These are phyloP conservation scores for Aspergillus sclerotiicarbonarius DNA, from an alignment of 495 filamentous ascomycete genomes.

Conservation along the genomic window DNA sequence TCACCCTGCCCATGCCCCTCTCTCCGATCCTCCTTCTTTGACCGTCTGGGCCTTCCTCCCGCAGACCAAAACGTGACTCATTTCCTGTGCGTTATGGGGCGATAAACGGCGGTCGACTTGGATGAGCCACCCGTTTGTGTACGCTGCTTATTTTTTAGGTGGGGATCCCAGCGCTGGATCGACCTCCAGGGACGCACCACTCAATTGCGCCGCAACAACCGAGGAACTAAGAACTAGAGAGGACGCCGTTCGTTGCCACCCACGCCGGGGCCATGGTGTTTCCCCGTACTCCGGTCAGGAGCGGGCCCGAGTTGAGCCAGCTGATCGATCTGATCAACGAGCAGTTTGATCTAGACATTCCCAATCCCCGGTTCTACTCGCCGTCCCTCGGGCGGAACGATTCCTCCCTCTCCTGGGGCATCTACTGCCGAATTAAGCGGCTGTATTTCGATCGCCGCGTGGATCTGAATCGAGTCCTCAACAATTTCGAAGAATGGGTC, in stretches of 20 bases:
- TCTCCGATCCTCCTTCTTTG: background rate
- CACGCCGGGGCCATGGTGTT: constrained; percentile 6
- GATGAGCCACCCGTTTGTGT: too few relatives aligned
- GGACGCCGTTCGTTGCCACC: background rate
- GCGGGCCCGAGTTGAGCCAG: constrained; percentile 14
- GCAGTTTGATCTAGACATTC: constrained; percentile 25
- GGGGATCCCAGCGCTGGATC: too few relatives aligned
- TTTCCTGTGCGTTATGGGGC: too few relatives aligned
- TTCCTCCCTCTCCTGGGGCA: constrained; percentile 11
- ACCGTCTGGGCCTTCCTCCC: background rate
- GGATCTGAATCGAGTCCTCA: constrained; percentile 17
- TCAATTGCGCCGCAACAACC: too few relatives aligned
- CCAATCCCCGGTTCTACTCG: constrained; percentile 21
- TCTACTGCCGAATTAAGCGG: constrained; percentile 14
- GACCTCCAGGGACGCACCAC: too few relatives aligned
- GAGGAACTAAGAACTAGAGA: background rate
- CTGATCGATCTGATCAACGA: constrained; percentile 27
- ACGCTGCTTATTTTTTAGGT: too few relatives aligned
- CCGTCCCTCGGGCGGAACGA: constrained; percentile 12
- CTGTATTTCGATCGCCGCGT: constrained; percentile 22
- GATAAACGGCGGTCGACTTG: too few relatives aligned
- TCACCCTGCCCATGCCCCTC: background rate
- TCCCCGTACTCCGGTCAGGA: constrained; percentile 21
- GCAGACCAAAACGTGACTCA: too few relatives aligned
- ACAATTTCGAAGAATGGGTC: constrained; percentile 31